A percentile compares a stretch with the other conserved stretches of the same genome.
phyloP scores from a whole-genome alignment of 2,329 filamentous ascomycete genomes.

The Trichoderma harzianum region DNA sequence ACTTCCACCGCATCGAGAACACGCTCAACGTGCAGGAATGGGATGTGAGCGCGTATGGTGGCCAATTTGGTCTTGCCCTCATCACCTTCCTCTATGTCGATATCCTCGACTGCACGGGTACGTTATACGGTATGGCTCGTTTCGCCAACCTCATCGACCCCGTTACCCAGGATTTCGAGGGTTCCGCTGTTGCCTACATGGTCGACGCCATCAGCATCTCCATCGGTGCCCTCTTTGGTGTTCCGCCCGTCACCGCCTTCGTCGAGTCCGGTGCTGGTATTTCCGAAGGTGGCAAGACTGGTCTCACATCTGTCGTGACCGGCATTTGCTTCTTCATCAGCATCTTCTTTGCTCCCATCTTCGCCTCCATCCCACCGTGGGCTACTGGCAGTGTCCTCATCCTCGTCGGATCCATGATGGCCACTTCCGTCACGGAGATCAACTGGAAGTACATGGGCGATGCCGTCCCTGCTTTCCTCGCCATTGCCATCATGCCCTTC shows the following conservation, averaged over 20 bases:
- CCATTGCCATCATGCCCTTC: conserved; percentile 83
- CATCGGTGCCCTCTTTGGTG: conserved; percentile 74
- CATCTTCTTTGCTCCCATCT: conserved; percentile 87
- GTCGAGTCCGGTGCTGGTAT: conserved; percentile 89
- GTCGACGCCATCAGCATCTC: conserved; percentile 77
- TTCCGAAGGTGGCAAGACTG: conserved; percentile 80
- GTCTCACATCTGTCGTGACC: conserved; percentile 74
- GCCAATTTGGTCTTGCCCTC: conserved; percentile 77
- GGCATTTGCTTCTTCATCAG: conserved; percentile 83
- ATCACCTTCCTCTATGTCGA: conserved; percentile 90
- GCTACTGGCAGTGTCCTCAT: conserved; percentile 86
- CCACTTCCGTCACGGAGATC: conserved; percentile 72
- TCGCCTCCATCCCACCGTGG: conserved; percentile 85
- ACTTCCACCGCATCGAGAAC: conserved; percentile 72
- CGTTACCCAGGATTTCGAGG: conserved; percentile 81
- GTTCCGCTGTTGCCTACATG: conserved; percentile 77
- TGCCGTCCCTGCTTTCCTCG: conserved; percentile 78
- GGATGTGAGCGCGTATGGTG: conserved; percentile 64
- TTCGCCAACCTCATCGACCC: conserved; percentile 79
- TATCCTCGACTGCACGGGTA: conserved; percentile 82
- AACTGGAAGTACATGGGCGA: conserved; percentile 88
- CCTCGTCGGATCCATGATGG: conserved; percentile 86
- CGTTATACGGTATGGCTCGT: conserved; percentile 84
- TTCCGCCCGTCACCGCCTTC: conserved; percentile 79
- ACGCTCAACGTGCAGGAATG: conserved; percentile 71